Percentiles rank a stretch among this genome's conserved stretches.
These are phyloP conservation scores for Camelina neglecta DNA, from an alignment of 345 rosid species.

Conservation along the genomic window DNA sequence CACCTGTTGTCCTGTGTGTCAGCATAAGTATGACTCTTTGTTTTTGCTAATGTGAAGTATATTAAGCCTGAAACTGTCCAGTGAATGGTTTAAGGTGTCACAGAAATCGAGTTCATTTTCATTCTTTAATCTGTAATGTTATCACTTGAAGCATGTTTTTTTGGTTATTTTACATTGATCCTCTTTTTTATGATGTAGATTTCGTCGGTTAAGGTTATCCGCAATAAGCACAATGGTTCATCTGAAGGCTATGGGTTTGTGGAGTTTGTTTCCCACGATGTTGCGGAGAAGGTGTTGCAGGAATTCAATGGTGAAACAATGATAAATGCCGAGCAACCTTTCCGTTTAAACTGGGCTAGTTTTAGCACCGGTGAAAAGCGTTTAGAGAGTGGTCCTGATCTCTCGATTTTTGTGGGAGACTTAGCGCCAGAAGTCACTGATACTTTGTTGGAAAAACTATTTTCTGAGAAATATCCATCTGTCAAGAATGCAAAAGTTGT, in stretches of 20 bases:
- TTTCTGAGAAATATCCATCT: conserved; percentile 73
- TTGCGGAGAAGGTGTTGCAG: conserved; percentile 87
- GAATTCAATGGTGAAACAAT: conserved; percentile 62
- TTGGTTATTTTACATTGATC: background rate
- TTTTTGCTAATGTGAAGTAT: background rate
- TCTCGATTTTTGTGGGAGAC: conserved; percentile 95
- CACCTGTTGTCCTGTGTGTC: background rate
- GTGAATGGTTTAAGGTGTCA: background rate
- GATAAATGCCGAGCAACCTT: conserved; percentile 82
- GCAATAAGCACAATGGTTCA: conserved; percentile 84
- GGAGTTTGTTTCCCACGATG: conserved; percentile 76
- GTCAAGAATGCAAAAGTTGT: conserved; percentile 97
- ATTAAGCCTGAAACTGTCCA: background rate
- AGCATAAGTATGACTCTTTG: background rate
- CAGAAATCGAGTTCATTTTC: background rate
- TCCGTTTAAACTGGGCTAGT: conserved; percentile 93
- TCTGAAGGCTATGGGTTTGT: conserved; percentile 98
- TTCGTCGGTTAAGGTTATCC: conserved; percentile 83
- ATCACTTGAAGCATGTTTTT: background rate
- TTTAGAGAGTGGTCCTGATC: conserved; percentile 81
- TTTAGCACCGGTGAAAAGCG: conserved; percentile 87
- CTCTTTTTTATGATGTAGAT: conserved; percentile 55
- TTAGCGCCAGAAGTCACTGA: conserved; percentile 94
- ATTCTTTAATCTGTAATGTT: background rate
- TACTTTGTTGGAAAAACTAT: conserved; percentile 70